phyloP scores from a whole-genome alignment of 257 asterid species.

The Solanum paucissectum region DNA sequence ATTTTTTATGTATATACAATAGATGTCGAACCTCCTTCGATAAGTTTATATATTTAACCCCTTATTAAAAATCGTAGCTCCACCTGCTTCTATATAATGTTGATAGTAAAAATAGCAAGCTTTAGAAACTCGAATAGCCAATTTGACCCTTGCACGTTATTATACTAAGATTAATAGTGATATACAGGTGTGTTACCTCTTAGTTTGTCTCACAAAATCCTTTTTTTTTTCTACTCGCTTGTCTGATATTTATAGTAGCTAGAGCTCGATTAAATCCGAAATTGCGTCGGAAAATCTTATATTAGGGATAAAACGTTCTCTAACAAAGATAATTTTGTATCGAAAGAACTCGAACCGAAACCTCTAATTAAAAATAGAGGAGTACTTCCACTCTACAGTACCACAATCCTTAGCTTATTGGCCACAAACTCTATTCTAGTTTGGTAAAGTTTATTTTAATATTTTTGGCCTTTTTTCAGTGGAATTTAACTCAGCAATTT shows the following conservation, averaged over 20 bases:
- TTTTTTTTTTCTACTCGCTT: too few relatives aligned
- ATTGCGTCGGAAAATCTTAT: rapidly evolving
- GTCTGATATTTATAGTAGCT: too few relatives aligned
- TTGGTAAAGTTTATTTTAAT: neutral
- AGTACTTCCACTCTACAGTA: neutral
- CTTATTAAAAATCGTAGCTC: too few relatives aligned
- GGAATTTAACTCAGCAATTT: neutral
- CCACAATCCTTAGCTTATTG: neutral
- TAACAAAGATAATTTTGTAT: too few relatives aligned
- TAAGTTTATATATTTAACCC: too few relatives aligned
- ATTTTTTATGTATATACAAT: too few relatives aligned
- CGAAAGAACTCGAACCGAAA: rapidly evolving
- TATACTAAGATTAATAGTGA: neutral
- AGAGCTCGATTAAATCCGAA: too few relatives aligned
- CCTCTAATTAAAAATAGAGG: neutral
- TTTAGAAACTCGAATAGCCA: neutral
- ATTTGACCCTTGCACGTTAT: neutral
- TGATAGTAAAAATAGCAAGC: too few relatives aligned
- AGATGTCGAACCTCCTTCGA: too few relatives aligned
- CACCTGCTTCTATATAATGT: neutral
- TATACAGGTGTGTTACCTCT: neutral
- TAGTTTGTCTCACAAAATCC: neutral
- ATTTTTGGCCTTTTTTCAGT: neutral
- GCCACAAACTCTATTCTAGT: neutral
- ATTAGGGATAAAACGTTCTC: rapidly evolving